Base-by-base conservation (phyloP, 177 flowering plant genomes). In the Vitis hybrid region DNA sequence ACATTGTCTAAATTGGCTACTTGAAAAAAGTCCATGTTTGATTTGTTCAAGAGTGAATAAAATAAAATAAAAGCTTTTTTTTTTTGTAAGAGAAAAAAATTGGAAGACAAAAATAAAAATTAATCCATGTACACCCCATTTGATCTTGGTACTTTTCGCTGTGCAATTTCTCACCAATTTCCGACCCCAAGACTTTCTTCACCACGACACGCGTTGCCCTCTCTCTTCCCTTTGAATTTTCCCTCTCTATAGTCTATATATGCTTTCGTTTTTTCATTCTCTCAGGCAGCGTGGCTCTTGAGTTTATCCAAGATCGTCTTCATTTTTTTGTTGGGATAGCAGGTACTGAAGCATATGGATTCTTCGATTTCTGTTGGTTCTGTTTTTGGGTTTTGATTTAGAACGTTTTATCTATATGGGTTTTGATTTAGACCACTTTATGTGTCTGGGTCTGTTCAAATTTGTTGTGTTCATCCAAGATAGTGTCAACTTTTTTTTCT, bases 351-450 rank as follows among this genome's bases (percentile, higher is more conserved):
- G 13, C 47, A 38, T 38, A 5, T 38, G 1, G 47, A 5, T 17
- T 65, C 31, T 13, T 61, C 47, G 63, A 11, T 20, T 52, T 33
- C 47, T 28, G 33, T 61, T 18, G 44, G 56, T 76, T 68, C n/a
- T 67, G 57, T n/a, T 24, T 55, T 54, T 70, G 59, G 59, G 49
- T 65, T 70, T 22, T 66, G 56, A 57, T 20, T 68, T 19, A 11
- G 31, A 38, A 53, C 12, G 9, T 38, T 38, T 28, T 28, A 28
- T 28, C 31, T 28, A 28, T 28, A 28, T 70, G 59, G 59, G 49
- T 65, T 70, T 22, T 66, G 56, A 57, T 20, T 68, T 19, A 11
- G 31, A 38, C 31, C 31, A 53, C 12, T 5, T 38, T 38, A 28
- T 28, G 31, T 38, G 47, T 44, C 63, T 24, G 24, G 10, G 3